These are phyloP conservation scores for Ramularia endophylla DNA, from an alignment of 2,329 filamentous ascomycete species.

Conservation along the genomic window DNA sequence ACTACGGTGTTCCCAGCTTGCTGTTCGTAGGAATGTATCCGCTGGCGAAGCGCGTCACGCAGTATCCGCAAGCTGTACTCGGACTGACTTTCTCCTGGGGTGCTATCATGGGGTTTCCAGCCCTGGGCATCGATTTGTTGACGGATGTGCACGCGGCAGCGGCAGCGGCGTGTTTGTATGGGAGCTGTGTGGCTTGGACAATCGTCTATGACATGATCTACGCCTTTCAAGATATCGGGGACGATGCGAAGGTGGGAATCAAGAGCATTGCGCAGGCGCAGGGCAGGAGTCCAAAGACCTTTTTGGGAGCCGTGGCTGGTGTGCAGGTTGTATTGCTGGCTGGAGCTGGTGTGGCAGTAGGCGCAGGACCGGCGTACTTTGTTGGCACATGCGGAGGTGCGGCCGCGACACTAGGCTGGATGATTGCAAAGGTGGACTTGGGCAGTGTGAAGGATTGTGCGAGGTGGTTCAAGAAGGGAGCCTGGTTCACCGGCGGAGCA, in stretches of 20 bases:
- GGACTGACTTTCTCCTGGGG: conserved; percentile 87
- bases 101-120: conserved; percentile 80
- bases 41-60: conserved; percentile 75
- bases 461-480: conserved; percentile 60
- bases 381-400: conserved; percentile 54
- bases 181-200: conserved; percentile 79
- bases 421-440: conserved; percentile 55
- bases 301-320: conserved; percentile 64
- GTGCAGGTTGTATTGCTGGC: conserved; percentile 65
- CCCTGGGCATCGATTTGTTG: conserved; percentile 70
- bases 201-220: conserved; percentile 91
- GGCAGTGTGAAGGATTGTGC: conserved; percentile 54
- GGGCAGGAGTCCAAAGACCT: conserved; percentile 67
- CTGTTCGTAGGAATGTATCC: conserved; percentile 71
- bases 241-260: conserved; percentile 80
- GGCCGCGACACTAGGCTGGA: conserved; percentile 47
- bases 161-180: conserved; percentile 65
- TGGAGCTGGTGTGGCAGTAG: conserved; percentile 59
- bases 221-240: conserved; percentile 84
- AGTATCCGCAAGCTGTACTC: conserved; percentile 80
- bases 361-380: conserved; percentile 55
- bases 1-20: conserved; percentile 70
- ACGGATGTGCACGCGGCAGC: conserved; percentile 55
- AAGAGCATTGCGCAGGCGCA: conserved; percentile 82
- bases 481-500: conserved; percentile 55